Base-by-base conservation (phyloP, 2,329 filamentous ascomycete species). In the Cadophora sp. region DNA sequence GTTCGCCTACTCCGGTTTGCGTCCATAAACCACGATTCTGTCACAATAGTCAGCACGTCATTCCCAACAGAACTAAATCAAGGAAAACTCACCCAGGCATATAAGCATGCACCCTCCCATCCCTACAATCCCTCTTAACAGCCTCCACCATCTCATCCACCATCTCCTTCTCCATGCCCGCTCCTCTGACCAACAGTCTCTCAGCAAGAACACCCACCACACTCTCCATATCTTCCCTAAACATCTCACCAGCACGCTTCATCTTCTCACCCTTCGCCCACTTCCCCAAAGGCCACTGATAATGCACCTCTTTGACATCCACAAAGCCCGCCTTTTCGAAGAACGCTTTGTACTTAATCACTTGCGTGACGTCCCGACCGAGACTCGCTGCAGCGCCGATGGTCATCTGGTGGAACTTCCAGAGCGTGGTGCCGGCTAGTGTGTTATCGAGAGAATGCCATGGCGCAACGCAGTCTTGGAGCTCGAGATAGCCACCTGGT, bases 241-340 rank as follows among this genome's bases (percentile, higher is more conserved):
- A 60, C 59, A 51, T 67, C 51, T 50, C 41, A 8, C 67, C 67
- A 11, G 65, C 27, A 20, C 43, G 70, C 39, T 73, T 76, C n/a
- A 73, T 58, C 18, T 66, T 64, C 4, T 59, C 59, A 56, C 76
- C 73, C 39, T 66, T 69, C 3, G 74, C 66, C 77, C 77, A 78
- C 2, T 72, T 67, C 2, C 74, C 73, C 2, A 76, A 64, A 7
- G 77, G 77, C 63, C 76, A 70, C 45, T 70, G 69, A 50, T 71
- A 66, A 13, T 65, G 66, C 9, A 66, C 66, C 43, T 74, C 70
- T 1, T 60, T 65, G 8, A 78, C 65, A 60, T 77, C 73, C 33
- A 71, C 71, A 51, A 71, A 79, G 0, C 73, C 76, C 5, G 63
- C 58, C 5, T 69, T 55, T 47, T 64, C 58, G n/a, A 66, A 45